Percentiles rank a stretch among this genome's conserved stretches.
Conservation (phyloP, 1,139 yeast genomes). For the Hyphopichia burtonii region DNA sequence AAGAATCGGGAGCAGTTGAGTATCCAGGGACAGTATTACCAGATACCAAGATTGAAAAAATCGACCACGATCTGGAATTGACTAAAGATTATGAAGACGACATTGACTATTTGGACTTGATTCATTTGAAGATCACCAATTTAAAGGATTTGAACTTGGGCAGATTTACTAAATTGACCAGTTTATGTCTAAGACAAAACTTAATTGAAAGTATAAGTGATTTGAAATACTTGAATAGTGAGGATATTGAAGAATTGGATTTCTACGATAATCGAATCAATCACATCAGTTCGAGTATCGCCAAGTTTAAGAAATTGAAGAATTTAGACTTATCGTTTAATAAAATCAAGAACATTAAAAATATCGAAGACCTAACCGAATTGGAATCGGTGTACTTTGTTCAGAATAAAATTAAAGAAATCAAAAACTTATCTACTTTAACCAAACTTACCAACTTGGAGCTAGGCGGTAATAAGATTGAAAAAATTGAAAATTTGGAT, state of each 20-base stretch:
- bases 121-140: constrained; percentile 74
- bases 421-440: constrained; percentile 64
- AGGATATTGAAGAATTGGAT: constrained; percentile 72
- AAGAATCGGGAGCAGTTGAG: constrained; percentile 37
- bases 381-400: constrained; percentile 77
- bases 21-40: constrained; percentile 54
- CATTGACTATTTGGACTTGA: constrained; percentile 66
- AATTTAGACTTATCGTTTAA: constrained; percentile 86
- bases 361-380: constrained; percentile 61
- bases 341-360: constrained; percentile 83
- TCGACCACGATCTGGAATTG: constrained; percentile 56
- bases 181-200: constrained; percentile 81
- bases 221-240: constrained; percentile 55
- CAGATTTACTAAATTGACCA: constrained; percentile 57
- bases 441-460: constrained; percentile 70
- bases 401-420: constrained; percentile 79
- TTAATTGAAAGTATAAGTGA: constrained; percentile 71
- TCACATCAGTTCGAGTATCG: constrained; percentile 72
- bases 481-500: constrained; percentile 59
- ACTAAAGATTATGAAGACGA: constrained; percentile 63
- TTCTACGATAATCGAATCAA: constrained; percentile 88
- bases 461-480: constrained; percentile 86
- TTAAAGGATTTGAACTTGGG: constrained; percentile 63
- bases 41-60: constrained; percentile 48
- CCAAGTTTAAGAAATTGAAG: constrained; percentile 56